phyloP scores from a whole-genome alignment of 2,329 filamentous ascomycete genomes.

The Gremmenia infestans region DNA sequence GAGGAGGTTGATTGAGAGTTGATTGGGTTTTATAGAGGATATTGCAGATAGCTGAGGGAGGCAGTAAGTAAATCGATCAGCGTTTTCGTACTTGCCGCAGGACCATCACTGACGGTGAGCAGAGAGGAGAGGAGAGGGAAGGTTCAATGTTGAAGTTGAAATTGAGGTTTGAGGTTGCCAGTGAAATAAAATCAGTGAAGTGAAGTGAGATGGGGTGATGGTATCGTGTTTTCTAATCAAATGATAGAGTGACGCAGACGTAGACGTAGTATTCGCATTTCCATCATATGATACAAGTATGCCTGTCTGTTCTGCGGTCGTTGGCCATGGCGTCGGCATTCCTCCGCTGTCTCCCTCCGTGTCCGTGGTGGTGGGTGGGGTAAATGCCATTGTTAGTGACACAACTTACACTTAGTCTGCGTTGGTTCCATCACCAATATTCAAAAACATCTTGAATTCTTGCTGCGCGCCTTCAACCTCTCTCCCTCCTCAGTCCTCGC shows the following conservation, averaged over 20 bases:
- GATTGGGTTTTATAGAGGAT: slow-evolving; percentile 1
- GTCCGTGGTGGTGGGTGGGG: too few species aligned
- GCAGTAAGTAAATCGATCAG: slow-evolving; percentile 5
- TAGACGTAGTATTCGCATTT: too few species aligned
- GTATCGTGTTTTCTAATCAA: too few species aligned
- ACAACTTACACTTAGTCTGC: background rate
- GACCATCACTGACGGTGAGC: slow-evolving; percentile 11
- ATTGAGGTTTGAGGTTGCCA: too few species aligned
- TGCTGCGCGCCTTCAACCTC: slow-evolving; percentile 13
- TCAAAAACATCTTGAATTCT: slow-evolving; percentile 7
- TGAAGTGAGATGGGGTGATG: too few species aligned
- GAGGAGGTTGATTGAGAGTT: slow-evolving; percentile 2
- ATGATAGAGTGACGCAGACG: too few species aligned
- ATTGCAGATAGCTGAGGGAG: background rate
- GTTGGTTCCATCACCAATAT: slow-evolving; percentile 13
- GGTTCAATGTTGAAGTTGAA: background rate
- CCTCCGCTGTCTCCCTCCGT: background rate
- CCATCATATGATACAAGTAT: too few species aligned
- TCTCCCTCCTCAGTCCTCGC: slow-evolving; percentile 14
- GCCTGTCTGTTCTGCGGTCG: too few species aligned
- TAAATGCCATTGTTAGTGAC: background rate
- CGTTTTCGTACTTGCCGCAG: slow-evolving; percentile 10
- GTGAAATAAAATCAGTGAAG: too few species aligned
- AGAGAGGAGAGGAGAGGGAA: background rate
- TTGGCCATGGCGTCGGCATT: background rate